These are phyloP conservation scores for Aureobasidium sp. DNA, from an alignment of 2,329 filamentous ascomycete species.

Conservation along the genomic window DNA sequence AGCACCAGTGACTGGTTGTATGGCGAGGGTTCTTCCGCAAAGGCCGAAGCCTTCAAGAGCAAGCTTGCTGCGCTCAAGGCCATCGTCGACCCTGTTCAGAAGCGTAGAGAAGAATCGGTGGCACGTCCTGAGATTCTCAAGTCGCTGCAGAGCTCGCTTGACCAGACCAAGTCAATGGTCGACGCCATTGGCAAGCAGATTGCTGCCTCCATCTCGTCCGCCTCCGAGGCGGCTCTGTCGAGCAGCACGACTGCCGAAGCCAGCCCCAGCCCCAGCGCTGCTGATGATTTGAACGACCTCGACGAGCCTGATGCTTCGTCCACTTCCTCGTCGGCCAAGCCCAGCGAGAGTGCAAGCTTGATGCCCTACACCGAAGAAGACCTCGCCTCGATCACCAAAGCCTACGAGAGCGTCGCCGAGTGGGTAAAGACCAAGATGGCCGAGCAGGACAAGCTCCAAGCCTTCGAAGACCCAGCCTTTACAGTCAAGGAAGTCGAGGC, in stretches of 20 bases:
- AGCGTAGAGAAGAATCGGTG: constrained; percentile 61
- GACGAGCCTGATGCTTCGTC: constrained; percentile 57
- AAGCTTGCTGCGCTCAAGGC: constrained; percentile 69
- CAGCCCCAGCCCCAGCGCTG: constrained; percentile 40
- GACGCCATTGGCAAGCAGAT: constrained; percentile 63
- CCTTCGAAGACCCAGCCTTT: constrained; percentile 66
- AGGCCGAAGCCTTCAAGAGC: constrained; percentile 62
- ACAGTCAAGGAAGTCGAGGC: constrained; percentile 61
- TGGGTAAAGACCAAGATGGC: constrained; percentile 70
- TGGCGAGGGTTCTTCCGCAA: constrained; percentile 68
- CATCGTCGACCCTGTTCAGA: constrained; percentile 68
- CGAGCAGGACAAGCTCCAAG: constrained; percentile 60
- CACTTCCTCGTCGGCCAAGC: constrained; percentile 30
- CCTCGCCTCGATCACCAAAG: constrained; percentile 53
- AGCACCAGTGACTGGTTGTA: constrained; percentile 84
- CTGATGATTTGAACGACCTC: constrained; percentile 56
- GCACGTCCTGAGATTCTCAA: constrained; percentile 63
- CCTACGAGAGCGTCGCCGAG: constrained; percentile 51
- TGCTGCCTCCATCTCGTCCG: constrained; percentile 43
- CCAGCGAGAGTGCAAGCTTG: constrained; percentile 41
- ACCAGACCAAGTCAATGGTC: constrained; percentile 62
- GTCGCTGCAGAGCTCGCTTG: constrained; percentile 59
- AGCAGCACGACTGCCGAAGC: constrained; percentile 31
- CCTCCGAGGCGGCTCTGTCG: constrained; percentile 34
- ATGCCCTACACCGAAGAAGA: constrained; percentile 67